Evolutionary conservation across 306 rosid species (phyloP).

Genomic region (Psophocarpus tetragonolobus): DNA sequence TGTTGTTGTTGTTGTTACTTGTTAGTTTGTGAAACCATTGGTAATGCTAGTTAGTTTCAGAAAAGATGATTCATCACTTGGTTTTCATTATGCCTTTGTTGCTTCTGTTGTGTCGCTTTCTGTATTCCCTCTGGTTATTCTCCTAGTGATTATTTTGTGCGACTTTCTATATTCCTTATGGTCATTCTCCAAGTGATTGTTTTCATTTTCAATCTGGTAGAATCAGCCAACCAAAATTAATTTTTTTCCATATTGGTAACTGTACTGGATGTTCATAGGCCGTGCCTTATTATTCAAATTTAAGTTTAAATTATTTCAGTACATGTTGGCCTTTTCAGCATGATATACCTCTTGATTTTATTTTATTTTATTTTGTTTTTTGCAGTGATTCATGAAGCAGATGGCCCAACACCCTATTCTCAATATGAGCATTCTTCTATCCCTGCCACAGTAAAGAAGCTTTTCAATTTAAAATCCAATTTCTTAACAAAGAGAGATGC

Average conservation of each 20-base stretch:
- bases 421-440: constrained; percentile 89
- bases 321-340: background rate
- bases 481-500: constrained; percentile 97
- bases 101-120: background rate
- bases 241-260: too few species aligned
- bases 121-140: too few species aligned
- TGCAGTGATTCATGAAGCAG: constrained; percentile 83
- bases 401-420: constrained; percentile 78
- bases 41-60: too few species aligned
- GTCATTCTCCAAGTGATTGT: too few species aligned
- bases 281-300: background rate
- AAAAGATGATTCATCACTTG: too few species aligned
- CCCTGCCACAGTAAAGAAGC: constrained; percentile 91
- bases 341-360: background rate
- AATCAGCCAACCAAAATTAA: too few species aligned
- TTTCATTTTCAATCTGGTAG: too few species aligned
- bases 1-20: too few species aligned
- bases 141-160: background rate
- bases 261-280: too few species aligned
- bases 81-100: background rate
- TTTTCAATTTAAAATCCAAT: constrained; percentile 90
- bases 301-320: background rate
- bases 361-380: background rate
- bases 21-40: too few species aligned
- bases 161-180: too few species aligned